Percentiles rank a stretch among this genome's conserved stretches.
Conservation (phyloP, 208 protist species). For the Leishmania aethiopica region DNA sequence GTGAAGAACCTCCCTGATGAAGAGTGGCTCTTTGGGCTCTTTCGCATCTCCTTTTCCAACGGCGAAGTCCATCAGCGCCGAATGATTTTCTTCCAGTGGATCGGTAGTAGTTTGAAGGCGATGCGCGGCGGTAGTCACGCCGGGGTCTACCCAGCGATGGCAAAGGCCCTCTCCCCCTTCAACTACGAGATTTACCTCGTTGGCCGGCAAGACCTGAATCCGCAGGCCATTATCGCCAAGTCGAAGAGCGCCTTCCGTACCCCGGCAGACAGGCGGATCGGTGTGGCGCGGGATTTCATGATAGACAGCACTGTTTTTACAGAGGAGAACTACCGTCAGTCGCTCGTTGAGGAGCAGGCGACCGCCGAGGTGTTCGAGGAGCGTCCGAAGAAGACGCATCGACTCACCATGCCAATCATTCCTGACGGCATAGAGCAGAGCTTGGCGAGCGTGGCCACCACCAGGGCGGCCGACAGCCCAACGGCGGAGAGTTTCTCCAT, state of each 20-base stretch:
- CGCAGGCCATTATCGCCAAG: conserved; percentile 73
- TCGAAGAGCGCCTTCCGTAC: conserved; percentile 63
- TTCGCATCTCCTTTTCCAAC: conserved; percentile 70
- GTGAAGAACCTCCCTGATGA: conserved; percentile 69
- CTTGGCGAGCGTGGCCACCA: conserved; percentile 13
- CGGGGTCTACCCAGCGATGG: conserved; percentile 68
- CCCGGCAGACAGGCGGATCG: conserved; percentile 9
- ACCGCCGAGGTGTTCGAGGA: conserved; percentile 12
- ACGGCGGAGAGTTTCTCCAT: conserved; percentile 42
- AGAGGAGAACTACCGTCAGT: conserved; percentile 49
- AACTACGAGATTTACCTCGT: conserved; percentile 80
- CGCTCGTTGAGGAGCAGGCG: conserved; percentile 45
- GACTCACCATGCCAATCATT: conserved; percentile 7
- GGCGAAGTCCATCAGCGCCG: conserved; percentile 43
- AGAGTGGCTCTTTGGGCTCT: conserved; percentile 82
- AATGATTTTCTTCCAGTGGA: conserved; percentile 87
- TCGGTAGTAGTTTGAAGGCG: conserved; percentile 63
- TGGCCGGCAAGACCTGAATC: conserved; percentile 60
- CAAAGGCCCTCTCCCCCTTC: conserved; percentile 60
- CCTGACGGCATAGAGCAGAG: conserved; percentile 38
- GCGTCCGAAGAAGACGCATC: not conserved
- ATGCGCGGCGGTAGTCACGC: conserved; percentile 30
- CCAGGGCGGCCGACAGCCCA: not conserved
- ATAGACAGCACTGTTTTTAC: conserved; percentile 43
- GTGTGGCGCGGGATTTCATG: conserved; percentile 10